A percentile compares a stretch with the other conserved stretches of the same genome.
These are phyloP conservation scores for Talaromyces sp. DNA, from an alignment of 2,329 filamentous ascomycete species.

Conservation along the genomic window DNA sequence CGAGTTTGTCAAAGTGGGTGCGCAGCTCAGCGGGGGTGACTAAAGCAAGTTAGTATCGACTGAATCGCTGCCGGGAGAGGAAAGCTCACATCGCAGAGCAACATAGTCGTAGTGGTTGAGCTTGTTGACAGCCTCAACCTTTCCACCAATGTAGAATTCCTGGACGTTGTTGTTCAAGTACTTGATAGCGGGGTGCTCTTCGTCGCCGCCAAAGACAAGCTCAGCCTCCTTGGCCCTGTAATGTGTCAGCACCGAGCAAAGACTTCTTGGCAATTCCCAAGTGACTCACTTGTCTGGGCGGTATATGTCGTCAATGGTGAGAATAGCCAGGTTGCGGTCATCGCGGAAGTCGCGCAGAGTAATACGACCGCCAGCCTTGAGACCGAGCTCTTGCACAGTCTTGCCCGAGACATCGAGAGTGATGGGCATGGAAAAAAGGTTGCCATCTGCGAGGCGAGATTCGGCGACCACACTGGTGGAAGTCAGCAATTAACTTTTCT, in stretches of 20 bases:
- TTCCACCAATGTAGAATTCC: slow-evolving; percentile 92
- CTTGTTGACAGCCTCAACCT: slow-evolving; percentile 90
- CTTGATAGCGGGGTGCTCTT: slow-evolving; percentile 85
- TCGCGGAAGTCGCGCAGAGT: slow-evolving; percentile 93
- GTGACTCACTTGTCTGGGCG: slow-evolving; percentile 78
- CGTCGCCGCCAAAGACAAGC: slow-evolving; percentile 89
- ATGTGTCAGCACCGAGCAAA: slow-evolving; percentile 21
- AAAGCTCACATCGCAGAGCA: slow-evolving; percentile 73
- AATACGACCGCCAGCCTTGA: slow-evolving; percentile 76
- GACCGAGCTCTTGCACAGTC: slow-evolving; percentile 65
- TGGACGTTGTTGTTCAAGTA: slow-evolving; percentile 76
- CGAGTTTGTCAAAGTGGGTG: slow-evolving; percentile 97
- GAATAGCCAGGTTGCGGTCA: slow-evolving; percentile 90
- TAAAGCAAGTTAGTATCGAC: slow-evolving; percentile 29
- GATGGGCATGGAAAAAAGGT: slow-evolving; percentile 95
- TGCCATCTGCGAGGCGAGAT: slow-evolving; percentile 79
- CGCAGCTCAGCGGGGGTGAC: slow-evolving; percentile 92
- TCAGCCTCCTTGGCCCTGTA: slow-evolving; percentile 77
- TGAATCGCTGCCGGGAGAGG: not conserved
- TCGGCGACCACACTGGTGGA: slow-evolving; percentile 72
- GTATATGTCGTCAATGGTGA: slow-evolving; percentile 95
- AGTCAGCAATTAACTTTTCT: not conserved
- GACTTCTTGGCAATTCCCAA: slow-evolving; percentile 11
- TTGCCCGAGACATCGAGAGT: slow-evolving; percentile 77
- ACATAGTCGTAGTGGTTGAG: slow-evolving; percentile 99